Conservation (phyloP, 805 yeast species). For the Schwanniomyces occidentalis region DNA sequence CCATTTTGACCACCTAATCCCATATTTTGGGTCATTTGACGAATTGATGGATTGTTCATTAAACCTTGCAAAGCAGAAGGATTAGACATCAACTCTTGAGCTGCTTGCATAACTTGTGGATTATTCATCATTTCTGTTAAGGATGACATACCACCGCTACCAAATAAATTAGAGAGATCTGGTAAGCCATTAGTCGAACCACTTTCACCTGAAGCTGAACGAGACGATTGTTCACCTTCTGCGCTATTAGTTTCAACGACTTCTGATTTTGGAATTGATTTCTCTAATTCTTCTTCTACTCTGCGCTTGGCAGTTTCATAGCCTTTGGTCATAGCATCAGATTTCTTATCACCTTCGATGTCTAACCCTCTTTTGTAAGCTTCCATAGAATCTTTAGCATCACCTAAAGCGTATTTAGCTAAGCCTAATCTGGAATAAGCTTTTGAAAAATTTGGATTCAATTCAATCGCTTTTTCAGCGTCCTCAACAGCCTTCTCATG, state of each 20-base stretch:
- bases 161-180: slow-evolving; percentile 71
- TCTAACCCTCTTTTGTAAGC: slow-evolving; percentile 89
- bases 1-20: slow-evolving; percentile 50
- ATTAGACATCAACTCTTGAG: slow-evolving; percentile 83
- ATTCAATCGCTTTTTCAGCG: slow-evolving; percentile 76
- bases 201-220: slow-evolving; percentile 35
- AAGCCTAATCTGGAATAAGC: slow-evolving; percentile 94
- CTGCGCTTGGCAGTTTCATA: slow-evolving; percentile 90
- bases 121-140: slow-evolving; percentile 74
- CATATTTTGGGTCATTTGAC: slow-evolving; percentile 79
- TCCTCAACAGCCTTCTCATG: slow-evolving; percentile 80
- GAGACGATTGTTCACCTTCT: not conserved
- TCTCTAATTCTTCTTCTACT: slow-evolving; percentile 71
- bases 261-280: slow-evolving; percentile 32
- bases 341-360: slow-evolving; percentile 79
- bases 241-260: slow-evolving; percentile 13
- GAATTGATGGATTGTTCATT: slow-evolving; percentile 77
- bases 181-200: slow-evolving; percentile 63
- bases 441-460: slow-evolving; percentile 81
- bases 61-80: slow-evolving; percentile 73
- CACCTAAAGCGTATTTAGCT: slow-evolving; percentile 93
- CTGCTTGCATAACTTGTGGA: slow-evolving; percentile 91
- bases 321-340: slow-evolving; percentile 90
- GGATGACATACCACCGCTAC: slow-evolving; percentile 73
- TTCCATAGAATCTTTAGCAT: slow-evolving; percentile 82